Evolutionary conservation across 345 rosid genomes (phyloP), one percentile per base, ranked within the genome.

Genomic region (Dovyalis caffra): DNA sequence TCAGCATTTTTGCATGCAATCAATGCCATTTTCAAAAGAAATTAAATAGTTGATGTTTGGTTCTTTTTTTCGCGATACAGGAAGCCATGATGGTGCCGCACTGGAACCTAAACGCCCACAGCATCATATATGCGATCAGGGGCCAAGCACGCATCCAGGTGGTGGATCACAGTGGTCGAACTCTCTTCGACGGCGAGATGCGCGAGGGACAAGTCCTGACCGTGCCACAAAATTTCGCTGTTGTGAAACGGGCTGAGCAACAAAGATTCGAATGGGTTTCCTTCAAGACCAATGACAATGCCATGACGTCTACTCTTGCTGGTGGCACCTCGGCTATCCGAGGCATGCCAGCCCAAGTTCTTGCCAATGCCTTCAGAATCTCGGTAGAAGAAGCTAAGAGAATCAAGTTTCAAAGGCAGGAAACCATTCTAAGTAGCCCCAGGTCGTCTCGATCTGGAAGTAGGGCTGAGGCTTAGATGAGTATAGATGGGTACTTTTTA

Each of bases 171-270:
- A 79, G 80, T 9, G 99, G 99, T 0, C 57, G 79, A 20, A 16
- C 76, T 0, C 90, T 92, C 75, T 92, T 86, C 79, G 83, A 89
- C 34, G 89, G 86, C 8, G 76, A 76, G 40, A 51, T 92, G 16
- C 67, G 76, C 8, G 74, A 86, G 75, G 95, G 97, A 5, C 90
- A 90, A 74, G 31, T 91, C 15, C 40, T 95, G 73, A 76, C 83
- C 14, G 85, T 91, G 71, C 98, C 96, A 0, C 94, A 90, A 56
- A 88, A 90, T 78, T 91, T 79, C 49, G 94, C 84, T 10, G 88
- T 86, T 56, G 80, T 74, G 73, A 86, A 84, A 73, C 77, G 74
- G 23, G 87, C 92, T 0, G 86, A 87, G 40, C 74, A 73, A 20
- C 85, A 86, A 3, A 87, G 84, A 65, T 89, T 89, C 62, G 93